These are phyloP conservation scores for Vaccinium macrocarpon DNA, from an alignment of 148 eudicot genomes.

Conservation along the genomic window DNA sequence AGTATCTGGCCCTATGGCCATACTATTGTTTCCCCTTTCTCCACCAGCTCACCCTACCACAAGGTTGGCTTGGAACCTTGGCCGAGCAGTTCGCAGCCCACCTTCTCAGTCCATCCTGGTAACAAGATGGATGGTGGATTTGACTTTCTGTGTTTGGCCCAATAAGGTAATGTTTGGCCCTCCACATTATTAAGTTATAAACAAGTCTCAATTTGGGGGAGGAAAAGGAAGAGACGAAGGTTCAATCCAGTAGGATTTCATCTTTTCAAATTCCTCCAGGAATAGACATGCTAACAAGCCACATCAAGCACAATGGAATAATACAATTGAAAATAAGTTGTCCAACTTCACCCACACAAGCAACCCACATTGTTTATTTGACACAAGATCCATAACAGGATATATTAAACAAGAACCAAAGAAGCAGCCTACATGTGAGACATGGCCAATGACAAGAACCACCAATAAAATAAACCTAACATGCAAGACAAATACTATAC, in stretches of 20 bases:
- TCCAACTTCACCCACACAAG: slow-evolving; percentile 4
- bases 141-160: neutral
- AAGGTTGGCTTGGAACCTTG: neutral
- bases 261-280: neutral
- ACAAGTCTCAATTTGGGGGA: neutral
- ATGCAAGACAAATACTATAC: neutral
- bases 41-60: too few species aligned
- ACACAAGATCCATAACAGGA: neutral
- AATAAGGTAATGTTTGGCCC: neutral
- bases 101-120: neutral
- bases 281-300: neutral
- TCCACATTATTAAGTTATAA: neutral
- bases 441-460: too few species aligned
- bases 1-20: neutral
- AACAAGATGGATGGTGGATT: neutral
- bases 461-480: too few species aligned
- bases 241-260: neutral
- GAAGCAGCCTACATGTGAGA: neutral
- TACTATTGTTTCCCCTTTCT: too few species aligned
- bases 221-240: neutral
- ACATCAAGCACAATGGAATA: neutral
- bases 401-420: neutral
- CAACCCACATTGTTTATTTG: neutral
- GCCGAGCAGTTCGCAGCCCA: neutral
- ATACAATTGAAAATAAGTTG: neutral